These are phyloP conservation scores for Scolecobasidium constrictum DNA, from an alignment of 2,329 filamentous ascomycete genomes.

Conservation along the genomic window DNA sequence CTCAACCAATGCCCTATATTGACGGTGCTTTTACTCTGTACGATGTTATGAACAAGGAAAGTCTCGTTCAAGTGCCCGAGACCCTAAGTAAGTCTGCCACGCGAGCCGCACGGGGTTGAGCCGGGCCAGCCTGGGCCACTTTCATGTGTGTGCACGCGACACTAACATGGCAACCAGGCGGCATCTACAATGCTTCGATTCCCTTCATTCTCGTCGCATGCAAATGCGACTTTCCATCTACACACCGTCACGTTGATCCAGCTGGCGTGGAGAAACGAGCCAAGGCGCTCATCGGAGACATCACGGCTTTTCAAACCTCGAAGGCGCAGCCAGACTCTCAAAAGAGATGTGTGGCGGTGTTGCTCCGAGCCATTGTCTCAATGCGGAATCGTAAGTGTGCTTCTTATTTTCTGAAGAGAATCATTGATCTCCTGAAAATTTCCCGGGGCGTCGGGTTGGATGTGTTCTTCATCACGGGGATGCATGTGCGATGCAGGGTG, in stretches of 20 bases:
- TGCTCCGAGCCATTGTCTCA: constrained; percentile 58
- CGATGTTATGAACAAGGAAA: constrained; percentile 71
- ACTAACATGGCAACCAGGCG: constrained; percentile 41
- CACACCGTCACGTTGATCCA: constrained; percentile 60
- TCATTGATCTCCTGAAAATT: no score
- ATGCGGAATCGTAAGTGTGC: constrained; percentile 34
- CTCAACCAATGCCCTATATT: constrained; percentile 60
- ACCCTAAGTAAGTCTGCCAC: constrained; percentile 77
- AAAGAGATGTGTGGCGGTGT: constrained; percentile 62
- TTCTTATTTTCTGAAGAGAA: no score
- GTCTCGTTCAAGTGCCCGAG: constrained; percentile 61
- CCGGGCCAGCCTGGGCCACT: no score
- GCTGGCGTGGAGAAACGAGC: constrained; percentile 56
- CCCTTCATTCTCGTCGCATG: constrained; percentile 76
- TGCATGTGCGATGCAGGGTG: no score
- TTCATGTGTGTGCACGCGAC: no score
- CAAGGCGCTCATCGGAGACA: constrained; percentile 46
- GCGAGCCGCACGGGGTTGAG: constrained; percentile 21
- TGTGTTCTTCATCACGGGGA: no score
- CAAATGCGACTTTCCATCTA: constrained; percentile 74
- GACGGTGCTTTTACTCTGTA: constrained; percentile 81
- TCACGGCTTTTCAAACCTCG: constrained; percentile 66
- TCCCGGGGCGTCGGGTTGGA: no score
- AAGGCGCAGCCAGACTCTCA: constrained; percentile 59
- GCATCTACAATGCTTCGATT: constrained; percentile 59